A percentile compares a stretch with the other conserved stretches of the same genome.
Evolutionary conservation across 2,329 filamentous ascomycete species (phyloP).

Genomic region (Amphichorda felina): DNA sequence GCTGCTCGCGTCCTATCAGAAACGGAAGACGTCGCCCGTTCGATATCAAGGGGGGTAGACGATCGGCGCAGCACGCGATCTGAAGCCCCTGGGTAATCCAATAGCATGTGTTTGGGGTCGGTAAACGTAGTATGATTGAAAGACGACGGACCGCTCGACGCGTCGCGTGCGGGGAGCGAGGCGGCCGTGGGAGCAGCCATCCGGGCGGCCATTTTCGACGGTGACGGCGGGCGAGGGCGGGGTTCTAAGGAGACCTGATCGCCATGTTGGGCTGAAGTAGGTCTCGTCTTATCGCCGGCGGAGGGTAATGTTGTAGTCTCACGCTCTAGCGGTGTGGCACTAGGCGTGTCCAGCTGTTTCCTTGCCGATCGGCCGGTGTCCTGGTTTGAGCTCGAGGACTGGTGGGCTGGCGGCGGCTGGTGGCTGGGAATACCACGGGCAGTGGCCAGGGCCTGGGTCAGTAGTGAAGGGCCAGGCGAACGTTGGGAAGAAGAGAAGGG

Average conservation of each 20-base stretch:
- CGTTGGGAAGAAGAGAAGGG: conserved; percentile 26
- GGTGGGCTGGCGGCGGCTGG: background rate
- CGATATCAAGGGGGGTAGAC: conserved; percentile 22
- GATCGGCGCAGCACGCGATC: conserved; percentile 15
- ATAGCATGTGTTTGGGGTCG: conserved; percentile 22
- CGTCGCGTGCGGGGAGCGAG: conserved; percentile 13
- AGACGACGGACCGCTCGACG: conserved; percentile 17
- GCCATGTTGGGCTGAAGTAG: conserved; percentile 12
- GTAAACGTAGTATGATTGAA: conserved; percentile 18
- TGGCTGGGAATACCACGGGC: conserved; percentile 35
- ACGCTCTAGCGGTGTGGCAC: no score
- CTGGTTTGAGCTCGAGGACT: background rate
- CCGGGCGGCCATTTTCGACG: conserved; percentile 19
- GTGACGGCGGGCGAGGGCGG: conserved; percentile 13
- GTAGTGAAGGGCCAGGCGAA: conserved; percentile 38
- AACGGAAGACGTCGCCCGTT: conserved; percentile 12
- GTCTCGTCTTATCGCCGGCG: conserved; percentile 1
- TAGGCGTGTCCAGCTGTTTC: no score
- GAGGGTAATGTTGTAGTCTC: no score
- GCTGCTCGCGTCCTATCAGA: conserved; percentile 5
- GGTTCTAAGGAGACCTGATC: conserved; percentile 25
- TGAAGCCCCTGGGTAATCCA: conserved; percentile 20
- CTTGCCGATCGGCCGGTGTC: background rate
- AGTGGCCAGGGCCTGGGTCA: conserved; percentile 46
- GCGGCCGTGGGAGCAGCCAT: conserved; percentile 17